Conservation (phyloP, 176 grass and related monocot genomes). For the Elymus sibiricus region DNA sequence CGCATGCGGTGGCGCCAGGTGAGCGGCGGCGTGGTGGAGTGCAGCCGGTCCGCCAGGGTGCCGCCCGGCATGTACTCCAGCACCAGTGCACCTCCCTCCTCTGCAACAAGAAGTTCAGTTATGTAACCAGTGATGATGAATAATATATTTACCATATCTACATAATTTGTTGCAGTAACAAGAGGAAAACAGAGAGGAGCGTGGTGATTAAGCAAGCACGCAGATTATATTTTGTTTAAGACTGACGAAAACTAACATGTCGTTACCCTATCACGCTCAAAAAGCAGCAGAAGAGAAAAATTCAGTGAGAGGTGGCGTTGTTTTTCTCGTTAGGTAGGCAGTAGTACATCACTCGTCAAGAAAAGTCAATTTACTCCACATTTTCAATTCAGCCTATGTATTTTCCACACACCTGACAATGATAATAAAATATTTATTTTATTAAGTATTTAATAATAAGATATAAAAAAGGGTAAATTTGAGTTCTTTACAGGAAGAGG, state of each 20-base stretch:
- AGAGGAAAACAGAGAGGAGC: too few species aligned
- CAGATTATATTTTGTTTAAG: background rate
- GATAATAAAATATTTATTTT: background rate
- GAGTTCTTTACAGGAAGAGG: too few species aligned
- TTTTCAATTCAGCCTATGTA: background rate
- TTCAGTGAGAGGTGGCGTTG: background rate
- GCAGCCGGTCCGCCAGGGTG: constrained; percentile 65
- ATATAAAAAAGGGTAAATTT: too few species aligned
- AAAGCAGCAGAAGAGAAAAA: background rate
- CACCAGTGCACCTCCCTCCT: constrained; percentile 76
- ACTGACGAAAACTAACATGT: background rate
- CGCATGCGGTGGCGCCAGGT: constrained; percentile 60
- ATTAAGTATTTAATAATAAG: too few species aligned
- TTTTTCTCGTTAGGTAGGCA: background rate
- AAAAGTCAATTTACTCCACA: background rate
- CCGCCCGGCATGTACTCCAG: constrained; percentile 75
- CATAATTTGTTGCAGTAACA: background rate
- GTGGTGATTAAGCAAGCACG: background rate
- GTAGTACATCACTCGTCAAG: background rate
- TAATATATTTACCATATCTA: background rate
- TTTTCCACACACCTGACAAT: background rate
- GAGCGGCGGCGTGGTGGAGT: constrained; percentile 9
- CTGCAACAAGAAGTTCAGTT: constrained; percentile 9
- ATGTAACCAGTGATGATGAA: background rate
- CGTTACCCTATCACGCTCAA: background rate